Conservation (phyloP, 2,329 filamentous ascomycete species). For the Ophiostoma quercus region DNA sequence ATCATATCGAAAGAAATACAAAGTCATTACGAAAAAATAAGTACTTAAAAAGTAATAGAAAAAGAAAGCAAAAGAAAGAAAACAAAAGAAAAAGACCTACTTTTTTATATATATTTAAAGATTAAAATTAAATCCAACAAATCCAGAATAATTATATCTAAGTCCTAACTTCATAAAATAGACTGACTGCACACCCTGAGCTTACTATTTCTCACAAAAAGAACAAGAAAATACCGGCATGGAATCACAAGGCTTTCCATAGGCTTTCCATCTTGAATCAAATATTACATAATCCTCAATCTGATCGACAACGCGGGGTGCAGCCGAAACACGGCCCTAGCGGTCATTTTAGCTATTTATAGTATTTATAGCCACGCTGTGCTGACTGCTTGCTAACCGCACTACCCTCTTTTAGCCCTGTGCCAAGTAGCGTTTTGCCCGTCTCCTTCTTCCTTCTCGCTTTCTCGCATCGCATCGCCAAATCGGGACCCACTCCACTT, state of each 20-base stretch:
- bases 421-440: background rate
- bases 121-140: too few relatives aligned
- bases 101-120: too few relatives aligned
- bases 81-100: too few relatives aligned
- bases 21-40: too few relatives aligned
- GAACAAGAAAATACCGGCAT: background rate
- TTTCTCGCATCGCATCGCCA: slow-evolving; percentile 8
- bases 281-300: background rate
- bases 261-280: background rate
- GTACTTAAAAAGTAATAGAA: too few relatives aligned
- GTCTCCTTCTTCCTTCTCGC: background rate
- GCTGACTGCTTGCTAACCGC: background rate
- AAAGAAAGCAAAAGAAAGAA: too few relatives aligned
- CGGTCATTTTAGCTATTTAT: background rate
- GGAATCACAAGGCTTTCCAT: background rate
- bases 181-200: too few relatives aligned
- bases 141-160: too few relatives aligned
- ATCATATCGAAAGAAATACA: too few relatives aligned
- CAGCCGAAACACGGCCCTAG: background rate
- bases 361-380: background rate
- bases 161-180: too few relatives aligned
- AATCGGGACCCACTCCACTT: background rate
- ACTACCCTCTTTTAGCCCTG: background rate
- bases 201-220: too few relatives aligned
- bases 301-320: background rate